Evolutionary conservation across 805 yeast species (phyloP).

Genomic region (Lipomyces chichibuensis): DNA sequence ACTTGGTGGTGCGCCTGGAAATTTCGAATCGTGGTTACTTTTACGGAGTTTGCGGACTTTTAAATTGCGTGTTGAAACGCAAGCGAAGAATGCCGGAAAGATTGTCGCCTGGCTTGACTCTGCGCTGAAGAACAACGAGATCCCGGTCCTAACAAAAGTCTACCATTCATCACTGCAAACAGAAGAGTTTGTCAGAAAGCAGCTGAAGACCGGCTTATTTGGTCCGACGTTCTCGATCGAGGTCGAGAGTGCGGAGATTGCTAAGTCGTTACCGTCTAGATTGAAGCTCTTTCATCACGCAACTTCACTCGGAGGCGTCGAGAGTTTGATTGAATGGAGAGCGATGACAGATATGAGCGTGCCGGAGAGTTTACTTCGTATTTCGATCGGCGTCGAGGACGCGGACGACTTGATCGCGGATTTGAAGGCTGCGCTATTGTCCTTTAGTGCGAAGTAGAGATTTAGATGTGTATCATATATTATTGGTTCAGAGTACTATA

Average conservation of each 20-base stretch:
- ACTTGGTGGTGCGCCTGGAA: slow-evolving; percentile 79
- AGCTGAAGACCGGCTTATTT: slow-evolving; percentile 61
- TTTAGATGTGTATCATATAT: background rate
- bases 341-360: slow-evolving; percentile 67
- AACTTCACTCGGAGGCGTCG: slow-evolving; percentile 91
- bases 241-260: slow-evolving; percentile 55
- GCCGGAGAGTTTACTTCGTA: slow-evolving; percentile 62
- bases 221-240: slow-evolving; percentile 77
- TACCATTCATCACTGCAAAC: slow-evolving; percentile 77
- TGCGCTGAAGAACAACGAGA: slow-evolving; percentile 48
- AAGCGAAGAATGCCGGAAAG: slow-evolving; percentile 62
- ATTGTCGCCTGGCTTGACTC: slow-evolving; percentile 63
- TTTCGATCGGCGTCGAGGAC: slow-evolving; percentile 81
- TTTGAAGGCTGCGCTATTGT: slow-evolving; percentile 43
- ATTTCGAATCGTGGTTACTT: slow-evolving; percentile 72
- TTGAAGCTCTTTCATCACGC: slow-evolving; percentile 82
- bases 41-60: slow-evolving; percentile 80
- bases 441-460: background rate
- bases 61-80: slow-evolving; percentile 69
- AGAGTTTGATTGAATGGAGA: slow-evolving; percentile 90
- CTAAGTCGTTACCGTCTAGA: slow-evolving; percentile 64
- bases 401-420: slow-evolving; percentile 76
- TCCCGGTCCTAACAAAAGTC: slow-evolving; percentile 55
- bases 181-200: slow-evolving; percentile 67
- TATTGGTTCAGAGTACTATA: background rate